phyloP scores from a whole-genome alignment of 140 eudicot genomes.

The Ambrosia hybrid region DNA sequence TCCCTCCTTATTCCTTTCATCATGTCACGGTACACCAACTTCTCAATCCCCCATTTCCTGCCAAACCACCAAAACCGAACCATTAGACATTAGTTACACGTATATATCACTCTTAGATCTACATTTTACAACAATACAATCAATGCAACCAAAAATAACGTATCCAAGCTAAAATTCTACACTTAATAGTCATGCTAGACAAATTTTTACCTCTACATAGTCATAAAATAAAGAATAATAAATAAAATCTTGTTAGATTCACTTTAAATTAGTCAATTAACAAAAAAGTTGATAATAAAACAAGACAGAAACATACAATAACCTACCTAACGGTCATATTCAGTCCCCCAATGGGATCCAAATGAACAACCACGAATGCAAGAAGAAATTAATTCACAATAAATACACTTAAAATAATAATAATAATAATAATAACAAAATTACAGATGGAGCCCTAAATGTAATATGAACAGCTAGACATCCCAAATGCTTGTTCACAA shows the following conservation, averaged over 20 bases:
- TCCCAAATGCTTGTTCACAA: conserved; percentile 15
- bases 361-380: conserved; percentile 5
- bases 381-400: neutral
- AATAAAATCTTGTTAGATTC: too few relatives aligned
- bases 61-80: neutral
- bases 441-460: conserved; percentile 11
- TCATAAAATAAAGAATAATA: too few relatives aligned
- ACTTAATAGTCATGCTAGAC: neutral
- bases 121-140: neutral
- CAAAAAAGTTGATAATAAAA: neutral
- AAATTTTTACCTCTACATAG: too few relatives aligned
- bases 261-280: neutral
- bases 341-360: conserved; percentile 27
- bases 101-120: neutral
- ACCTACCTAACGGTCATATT: conserved; percentile 34
- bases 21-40: conserved; percentile 71
- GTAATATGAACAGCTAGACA: conserved; percentile 24
- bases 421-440: neutral
- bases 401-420: neutral
- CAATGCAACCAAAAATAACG: neutral
- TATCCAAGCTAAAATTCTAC: neutral
- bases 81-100: neutral
- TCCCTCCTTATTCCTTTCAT: conserved; percentile 74
- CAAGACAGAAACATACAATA: conserved; percentile 24
- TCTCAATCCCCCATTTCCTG: conserved; percentile 98